Evolutionary conservation across 495 filamentous ascomycete species (phyloP).

Genomic region (Penicillium antarcticum): DNA sequence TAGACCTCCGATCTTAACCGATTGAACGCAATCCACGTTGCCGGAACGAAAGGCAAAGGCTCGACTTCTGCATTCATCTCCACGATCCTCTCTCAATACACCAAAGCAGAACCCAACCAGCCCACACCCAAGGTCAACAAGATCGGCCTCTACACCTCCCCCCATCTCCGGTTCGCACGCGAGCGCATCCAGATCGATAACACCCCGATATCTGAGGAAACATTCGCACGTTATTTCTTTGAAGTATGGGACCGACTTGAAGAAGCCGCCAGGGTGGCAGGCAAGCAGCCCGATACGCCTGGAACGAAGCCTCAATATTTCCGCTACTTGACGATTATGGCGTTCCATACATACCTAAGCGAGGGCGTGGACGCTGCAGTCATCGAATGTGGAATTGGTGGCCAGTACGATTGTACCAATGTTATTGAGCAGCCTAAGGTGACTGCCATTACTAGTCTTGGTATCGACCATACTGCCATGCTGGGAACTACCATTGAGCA

Average conservation of each 20-base stretch:
- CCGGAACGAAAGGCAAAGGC: constrained; percentile 93
- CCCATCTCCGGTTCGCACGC: constrained; percentile 81
- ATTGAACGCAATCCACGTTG: constrained; percentile 77
- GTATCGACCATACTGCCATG: constrained; percentile 81
- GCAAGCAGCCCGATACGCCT: constrained; percentile 43
- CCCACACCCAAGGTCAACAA: constrained; percentile 43
- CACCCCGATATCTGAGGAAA: constrained; percentile 65
- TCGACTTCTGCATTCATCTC: constrained; percentile 51
- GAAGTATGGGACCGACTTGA: constrained; percentile 81
- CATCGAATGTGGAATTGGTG: constrained; percentile 91
- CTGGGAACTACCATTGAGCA: constrained; percentile 81
- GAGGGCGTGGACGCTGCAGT: constrained; percentile 80
- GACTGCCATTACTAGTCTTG: constrained; percentile 76
- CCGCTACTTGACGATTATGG: constrained; percentile 85
- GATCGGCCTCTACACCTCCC: constrained; percentile 84
- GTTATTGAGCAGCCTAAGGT: constrained; percentile 72
- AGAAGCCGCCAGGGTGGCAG: constrained; percentile 42
- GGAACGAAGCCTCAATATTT: constrained; percentile 79
- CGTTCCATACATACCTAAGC: constrained; percentile 78
- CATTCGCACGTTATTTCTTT: constrained; percentile 85
- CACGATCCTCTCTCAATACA: constrained; percentile 59
- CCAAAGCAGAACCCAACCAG: constrained; percentile 28
- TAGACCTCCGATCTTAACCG: constrained; percentile 72
- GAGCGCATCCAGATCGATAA: constrained; percentile 87
- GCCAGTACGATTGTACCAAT: constrained; percentile 92